Evolutionary conservation across 306 rosid species (phyloP), one percentile per base, ranked within the genome.

Genomic region (Mucuna pruriens): DNA sequence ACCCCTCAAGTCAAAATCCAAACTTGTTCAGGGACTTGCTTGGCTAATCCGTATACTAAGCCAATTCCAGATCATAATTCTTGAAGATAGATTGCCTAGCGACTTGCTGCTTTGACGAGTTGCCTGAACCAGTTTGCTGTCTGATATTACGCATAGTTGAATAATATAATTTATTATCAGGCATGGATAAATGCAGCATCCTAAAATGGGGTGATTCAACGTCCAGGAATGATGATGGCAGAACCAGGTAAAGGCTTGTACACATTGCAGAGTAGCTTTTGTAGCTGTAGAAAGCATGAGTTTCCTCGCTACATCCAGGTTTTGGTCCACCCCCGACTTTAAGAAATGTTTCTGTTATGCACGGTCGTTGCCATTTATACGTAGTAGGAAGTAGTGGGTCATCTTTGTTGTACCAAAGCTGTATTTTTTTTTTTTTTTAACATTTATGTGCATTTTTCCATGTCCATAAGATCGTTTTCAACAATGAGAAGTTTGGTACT

Each of bases 1-100:
- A 40, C 67, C 95, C 97, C 44, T 36, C 97, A n/a, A 88, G 85
- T 81, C 94, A 84, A 84, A 94, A 94, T 83, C 97, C 97, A 6
- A 89, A 91, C 85, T 86, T 94, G 80, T 91, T 91, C 55, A 85
- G 34, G 73, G 98, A 94, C 86, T 85, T 93, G 73, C 85, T 93
- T 66, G 91, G 97, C 84, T 93, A 86, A 85, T 70, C 44, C 20
- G 26, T 58, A 52, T 62, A 36, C 26, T 39, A n/a, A 39, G 40
- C 31, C 40, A 72, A 60, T 57, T 73, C 48, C 45, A 70, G 46
- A 44, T 66, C 65, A 62, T 73, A 82, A 60, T 71, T 44, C 75
- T 55, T 60, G 82, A 70, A 70, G 76, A 84, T 75, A 78, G 54
- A 26, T 79, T 61, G 75, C 55, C 38, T 22, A 26, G 23, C 55